phyloP scores from a whole-genome alignment of 2,329 filamentous ascomycete species.

The Coniochaeta sp. region DNA sequence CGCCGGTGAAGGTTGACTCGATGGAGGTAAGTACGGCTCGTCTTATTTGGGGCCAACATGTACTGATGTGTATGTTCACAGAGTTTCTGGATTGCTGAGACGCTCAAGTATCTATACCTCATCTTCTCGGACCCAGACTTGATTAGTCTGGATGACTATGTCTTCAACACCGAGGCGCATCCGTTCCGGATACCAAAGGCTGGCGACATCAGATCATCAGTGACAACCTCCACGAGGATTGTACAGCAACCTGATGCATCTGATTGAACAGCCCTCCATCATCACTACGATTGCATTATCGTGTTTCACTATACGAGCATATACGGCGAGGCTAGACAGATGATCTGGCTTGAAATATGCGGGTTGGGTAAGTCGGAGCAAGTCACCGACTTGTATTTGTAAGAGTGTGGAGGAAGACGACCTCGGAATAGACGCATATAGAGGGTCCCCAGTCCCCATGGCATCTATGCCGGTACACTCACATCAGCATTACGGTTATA shows the following conservation, averaged over 20 bases:
- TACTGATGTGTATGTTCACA: background rate
- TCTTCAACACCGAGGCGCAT: slow-evolving; percentile 54
- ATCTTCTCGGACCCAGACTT: slow-evolving; percentile 58
- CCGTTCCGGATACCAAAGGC: slow-evolving; percentile 27
- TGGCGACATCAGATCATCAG: background rate
- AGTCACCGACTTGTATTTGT: background rate
- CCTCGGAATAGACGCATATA: background rate
- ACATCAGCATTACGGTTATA: background rate
- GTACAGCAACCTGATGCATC: background rate
- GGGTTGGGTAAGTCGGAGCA: background rate
- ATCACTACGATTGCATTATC: background rate
- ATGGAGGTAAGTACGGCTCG: slow-evolving; percentile 10
- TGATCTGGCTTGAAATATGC: background rate
- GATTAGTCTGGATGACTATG: slow-evolving; percentile 63
- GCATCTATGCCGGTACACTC: background rate
- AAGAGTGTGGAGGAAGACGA: no score
- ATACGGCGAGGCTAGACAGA: background rate
- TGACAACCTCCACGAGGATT: background rate
- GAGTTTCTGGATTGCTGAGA: slow-evolving; percentile 70
- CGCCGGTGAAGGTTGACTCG: slow-evolving; percentile 22
- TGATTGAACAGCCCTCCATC: background rate
- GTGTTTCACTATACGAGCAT: background rate
- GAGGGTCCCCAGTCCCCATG: background rate
- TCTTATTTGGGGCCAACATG: background rate
- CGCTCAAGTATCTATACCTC: slow-evolving; percentile 71